phyloP scores from a whole-genome alignment of 768 basidiomycete species.

The Clavaria fumosa region DNA sequence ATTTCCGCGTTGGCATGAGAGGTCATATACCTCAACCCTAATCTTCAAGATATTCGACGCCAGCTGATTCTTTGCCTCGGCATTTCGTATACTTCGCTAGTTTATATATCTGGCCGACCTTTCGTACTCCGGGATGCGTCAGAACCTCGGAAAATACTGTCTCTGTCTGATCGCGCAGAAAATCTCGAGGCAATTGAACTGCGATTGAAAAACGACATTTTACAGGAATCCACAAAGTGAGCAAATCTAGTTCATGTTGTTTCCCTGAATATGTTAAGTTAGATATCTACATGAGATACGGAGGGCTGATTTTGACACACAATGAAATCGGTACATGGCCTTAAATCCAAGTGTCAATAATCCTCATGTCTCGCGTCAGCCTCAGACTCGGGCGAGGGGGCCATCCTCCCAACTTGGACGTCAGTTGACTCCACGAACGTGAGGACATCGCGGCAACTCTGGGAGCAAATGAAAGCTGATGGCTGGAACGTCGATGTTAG shows the following conservation, averaged over 20 bases:
- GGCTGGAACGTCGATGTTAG: conserved; percentile 89
- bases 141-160: conserved; percentile 62
- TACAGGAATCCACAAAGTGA: conserved; percentile 66
- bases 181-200: conserved; percentile 88
- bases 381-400: conserved; percentile 52
- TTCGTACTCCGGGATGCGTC: conserved; percentile 85
- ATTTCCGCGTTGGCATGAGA: no score
- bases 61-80: no score
- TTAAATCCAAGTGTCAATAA: not conserved
- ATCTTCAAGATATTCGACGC: no score
- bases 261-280: not conserved
- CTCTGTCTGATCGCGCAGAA: conserved; percentile 83
- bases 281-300: conserved; percentile 38
- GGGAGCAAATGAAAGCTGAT: conserved; percentile 57
- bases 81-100: conserved; percentile 23
- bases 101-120: conserved; percentile 82
- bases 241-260: conserved; percentile 4
- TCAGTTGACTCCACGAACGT: conserved; percentile 72
- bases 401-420: conserved; percentile 88
- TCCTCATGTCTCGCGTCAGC: conserved; percentile 17
- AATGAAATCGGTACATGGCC: conserved; percentile 63
- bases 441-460: conserved; percentile 78
- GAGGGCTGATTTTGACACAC: conserved; percentile 84
- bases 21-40: no score
- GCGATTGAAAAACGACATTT: conserved; percentile 80